Conservation (phyloP, 441 rosid genomes). For the Aleurites moluccanus region DNA sequence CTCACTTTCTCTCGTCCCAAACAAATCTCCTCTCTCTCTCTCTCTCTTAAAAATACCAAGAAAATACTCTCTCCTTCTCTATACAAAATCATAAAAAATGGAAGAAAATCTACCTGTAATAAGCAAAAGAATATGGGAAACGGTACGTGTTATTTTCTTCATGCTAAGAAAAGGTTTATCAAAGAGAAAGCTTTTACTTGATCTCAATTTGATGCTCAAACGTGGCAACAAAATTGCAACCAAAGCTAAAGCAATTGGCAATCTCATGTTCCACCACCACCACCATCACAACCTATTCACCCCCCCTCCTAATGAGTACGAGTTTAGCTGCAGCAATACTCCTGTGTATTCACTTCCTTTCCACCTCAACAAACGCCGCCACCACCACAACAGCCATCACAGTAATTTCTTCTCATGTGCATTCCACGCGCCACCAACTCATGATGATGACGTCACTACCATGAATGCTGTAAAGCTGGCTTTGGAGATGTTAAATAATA, state of each 20-base stretch:
- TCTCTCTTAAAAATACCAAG: slow-evolving; percentile 15
- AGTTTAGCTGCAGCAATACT: slow-evolving; percentile 93
- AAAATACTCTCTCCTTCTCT: slow-evolving; percentile 17
- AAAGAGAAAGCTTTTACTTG: slow-evolving; percentile 66
- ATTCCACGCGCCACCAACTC: slow-evolving; percentile 56
- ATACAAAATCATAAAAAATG: slow-evolving; percentile 39
- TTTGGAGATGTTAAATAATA: slow-evolving; percentile 55
- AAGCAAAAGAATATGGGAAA: slow-evolving; percentile 59
- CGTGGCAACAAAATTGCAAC: slow-evolving; percentile 69
- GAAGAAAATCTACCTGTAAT: slow-evolving; percentile 50
- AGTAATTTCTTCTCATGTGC: slow-evolving; percentile 51
- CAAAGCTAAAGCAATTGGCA: slow-evolving; percentile 72
- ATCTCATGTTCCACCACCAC: slow-evolving; percentile 62
- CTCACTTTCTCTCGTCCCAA: slow-evolving; percentile 28
- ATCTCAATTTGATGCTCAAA: slow-evolving; percentile 66
- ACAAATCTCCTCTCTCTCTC: slow-evolving; percentile 12
- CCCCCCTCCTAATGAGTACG: slow-evolving; percentile 52
- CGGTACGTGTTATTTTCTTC: slow-evolving; percentile 58
- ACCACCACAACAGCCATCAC: slow-evolving; percentile 17
- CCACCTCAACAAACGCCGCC: slow-evolving; percentile 37
- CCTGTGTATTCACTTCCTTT: slow-evolving; percentile 53
- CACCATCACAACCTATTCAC: slow-evolving; percentile 39
- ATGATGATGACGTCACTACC: slow-evolving; percentile 45
- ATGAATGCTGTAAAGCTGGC: slow-evolving; percentile 45
- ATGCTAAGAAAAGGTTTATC: slow-evolving; percentile 67